Base-by-base conservation (phyloP, 192 early-diverging fungal genomes). In the Coemansia sp. region DNA sequence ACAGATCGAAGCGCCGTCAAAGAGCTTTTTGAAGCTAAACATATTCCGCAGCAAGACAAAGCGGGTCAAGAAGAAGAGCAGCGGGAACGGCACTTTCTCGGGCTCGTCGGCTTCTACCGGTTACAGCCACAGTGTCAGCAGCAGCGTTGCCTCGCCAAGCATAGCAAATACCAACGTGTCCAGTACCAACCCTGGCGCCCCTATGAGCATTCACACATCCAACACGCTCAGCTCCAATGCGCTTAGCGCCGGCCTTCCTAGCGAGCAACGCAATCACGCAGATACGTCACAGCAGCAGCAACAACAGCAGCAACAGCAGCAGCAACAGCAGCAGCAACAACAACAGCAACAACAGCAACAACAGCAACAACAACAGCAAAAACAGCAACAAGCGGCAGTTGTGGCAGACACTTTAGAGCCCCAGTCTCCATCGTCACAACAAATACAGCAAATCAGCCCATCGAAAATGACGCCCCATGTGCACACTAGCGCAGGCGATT, bases 41-140 rank as follows among this genome's bases (percentile, higher is more conserved):
- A 62, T 82, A 10, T 76, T 82, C 67, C 73, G 73, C 61, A 64
- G 74, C 38, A 82, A 76, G 49, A 71, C 74, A 15, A 62, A 56
- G 30, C 53, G 58, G 7, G 46, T 59, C 44, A 64, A 49, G 52
- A 81, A 76, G 45, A 73, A 72, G 62, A 16, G 33, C 49, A 70
- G 67, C 35, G 45, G 62, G 9, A 21, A 63, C n/a, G 55, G 60
- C 10, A 35, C 61, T 24, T 75, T 70, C 4, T 43, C 58, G 6
- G 56, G 63, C 14, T 70, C 67, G 41, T 69, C 73, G 2, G 18
- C 20, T 38, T 59, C 57, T 18, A 36, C 57, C 34, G 57, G 18
- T 21, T 21, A 68, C 66, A 74, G 66, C 30, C 66, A 49, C 33
- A 74, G 66, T 33, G 8, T 64, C 62, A 74, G 72, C 72, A 67